phyloP scores from a whole-genome alignment of 768 basidiomycete genomes.

The Psilocybe subaeruginosa region DNA sequence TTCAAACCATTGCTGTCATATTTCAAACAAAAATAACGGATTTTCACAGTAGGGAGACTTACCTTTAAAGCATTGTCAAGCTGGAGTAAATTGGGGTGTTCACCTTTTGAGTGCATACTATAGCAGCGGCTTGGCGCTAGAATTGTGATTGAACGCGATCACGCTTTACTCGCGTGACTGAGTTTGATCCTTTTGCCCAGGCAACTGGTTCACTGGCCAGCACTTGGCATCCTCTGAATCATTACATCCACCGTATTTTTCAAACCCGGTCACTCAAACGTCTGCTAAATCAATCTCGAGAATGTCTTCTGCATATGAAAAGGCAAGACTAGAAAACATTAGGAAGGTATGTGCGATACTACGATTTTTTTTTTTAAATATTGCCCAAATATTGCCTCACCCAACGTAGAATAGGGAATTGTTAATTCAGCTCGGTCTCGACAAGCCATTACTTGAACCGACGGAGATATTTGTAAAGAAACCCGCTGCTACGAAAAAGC shows the following conservation, averaged over 20 bases:
- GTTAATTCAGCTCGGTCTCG: conserved; percentile 46
- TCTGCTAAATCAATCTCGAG: background rate
- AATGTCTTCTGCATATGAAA: conserved; percentile 34
- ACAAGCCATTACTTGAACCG: conserved; percentile 50
- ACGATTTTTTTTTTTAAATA: conserved; percentile 26
- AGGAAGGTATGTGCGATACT: conserved; percentile 18
- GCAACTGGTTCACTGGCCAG: too few species aligned
- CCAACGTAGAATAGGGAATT: conserved; percentile 42
- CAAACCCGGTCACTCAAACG: too few species aligned
- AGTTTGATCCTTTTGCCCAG: too few species aligned
- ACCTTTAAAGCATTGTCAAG: too few species aligned
- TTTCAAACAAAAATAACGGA: too few species aligned
- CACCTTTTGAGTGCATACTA: too few species aligned
- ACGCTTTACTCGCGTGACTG: background rate
- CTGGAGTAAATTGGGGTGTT: too few species aligned
- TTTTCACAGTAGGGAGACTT: too few species aligned
- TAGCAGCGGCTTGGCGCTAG: background rate
- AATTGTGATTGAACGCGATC: background rate
- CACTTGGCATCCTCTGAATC: too few species aligned
- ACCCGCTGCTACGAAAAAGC: conserved; percentile 39
- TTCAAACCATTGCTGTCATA: too few species aligned
- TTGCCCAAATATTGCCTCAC: too few species aligned
- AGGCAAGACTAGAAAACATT: conserved; percentile 21
- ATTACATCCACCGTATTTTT: too few species aligned
- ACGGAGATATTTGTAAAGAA: conserved; percentile 40